A percentile compares a stretch with the other conserved stretches of the same genome.
Evolutionary conservation across 352 stramenopile species (phyloP).

Genomic region (Phytophthora meadii): DNA sequence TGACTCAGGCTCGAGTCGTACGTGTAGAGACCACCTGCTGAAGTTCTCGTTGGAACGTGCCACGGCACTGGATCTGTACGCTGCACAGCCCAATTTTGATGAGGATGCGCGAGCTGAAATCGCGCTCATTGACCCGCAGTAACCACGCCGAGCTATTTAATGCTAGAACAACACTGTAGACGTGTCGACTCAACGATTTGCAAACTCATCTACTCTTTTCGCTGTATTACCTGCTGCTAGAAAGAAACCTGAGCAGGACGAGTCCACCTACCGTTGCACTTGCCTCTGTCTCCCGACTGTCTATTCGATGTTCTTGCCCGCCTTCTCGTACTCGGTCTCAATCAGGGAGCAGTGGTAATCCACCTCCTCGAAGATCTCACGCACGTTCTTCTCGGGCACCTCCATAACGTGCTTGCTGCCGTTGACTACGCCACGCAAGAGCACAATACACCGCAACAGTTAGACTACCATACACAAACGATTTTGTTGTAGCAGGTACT

Average conservation of each 20-base stretch:
- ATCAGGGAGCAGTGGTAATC: constrained; percentile 89
- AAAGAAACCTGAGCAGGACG: constrained; percentile 21
- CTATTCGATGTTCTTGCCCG: constrained; percentile 88
- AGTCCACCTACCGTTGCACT: constrained; percentile 15
- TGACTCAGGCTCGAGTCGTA: constrained; percentile 55
- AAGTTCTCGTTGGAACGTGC: constrained; percentile 59
- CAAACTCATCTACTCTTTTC: constrained; percentile 21
- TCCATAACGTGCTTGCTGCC: constrained; percentile 76
- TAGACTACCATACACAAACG: not conserved
- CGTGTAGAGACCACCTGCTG: constrained; percentile 58
- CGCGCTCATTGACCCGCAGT: constrained; percentile 57
- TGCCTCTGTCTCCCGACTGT: constrained; percentile 11
- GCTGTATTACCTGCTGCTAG: constrained; percentile 27
- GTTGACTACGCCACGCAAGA: constrained; percentile 58
- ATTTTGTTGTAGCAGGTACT: not conserved
- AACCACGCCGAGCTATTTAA: constrained; percentile 34
- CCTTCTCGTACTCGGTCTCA: constrained; percentile 85
- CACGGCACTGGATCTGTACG: constrained; percentile 48
- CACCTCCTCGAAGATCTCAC: constrained; percentile 87
- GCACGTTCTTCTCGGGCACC: constrained; percentile 76
- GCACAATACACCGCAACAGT: constrained; percentile 1
- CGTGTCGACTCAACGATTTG: not conserved
- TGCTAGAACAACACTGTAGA: constrained; percentile 11
- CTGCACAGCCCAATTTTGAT: constrained; percentile 47
- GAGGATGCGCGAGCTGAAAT: constrained; percentile 61